phyloP scores from a whole-genome alignment of 495 filamentous ascomycete genomes.

The Aspergillus sclerotiicarbonarius region DNA sequence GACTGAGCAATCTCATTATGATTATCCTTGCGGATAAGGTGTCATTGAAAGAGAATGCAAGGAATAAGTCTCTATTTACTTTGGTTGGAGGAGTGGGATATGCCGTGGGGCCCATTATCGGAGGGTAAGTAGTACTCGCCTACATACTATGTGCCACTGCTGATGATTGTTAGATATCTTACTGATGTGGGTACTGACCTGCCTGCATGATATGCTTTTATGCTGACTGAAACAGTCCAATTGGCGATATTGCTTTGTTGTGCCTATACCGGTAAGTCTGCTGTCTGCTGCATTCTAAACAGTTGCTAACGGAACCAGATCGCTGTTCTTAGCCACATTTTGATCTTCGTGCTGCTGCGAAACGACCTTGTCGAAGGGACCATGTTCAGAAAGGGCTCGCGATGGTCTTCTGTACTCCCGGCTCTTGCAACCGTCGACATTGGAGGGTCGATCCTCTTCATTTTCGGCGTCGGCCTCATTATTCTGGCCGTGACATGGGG shows the following conservation, averaged over 20 bases:
- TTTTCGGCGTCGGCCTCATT: constrained; percentile 57
- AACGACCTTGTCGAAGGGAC: constrained; percentile 34
- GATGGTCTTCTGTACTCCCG: constrained; percentile 24
- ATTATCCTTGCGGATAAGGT: constrained; percentile 58
- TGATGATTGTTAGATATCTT: constrained; percentile 18
- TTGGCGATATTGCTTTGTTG: constrained; percentile 61
- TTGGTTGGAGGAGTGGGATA: constrained; percentile 50
- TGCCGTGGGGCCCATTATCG: constrained; percentile 54
- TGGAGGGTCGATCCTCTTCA: constrained; percentile 54
- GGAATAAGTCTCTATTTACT: constrained; percentile 56
- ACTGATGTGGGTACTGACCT: constrained; percentile 17
- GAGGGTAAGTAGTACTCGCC: constrained; percentile 30
- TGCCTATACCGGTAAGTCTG: constrained; percentile 50
- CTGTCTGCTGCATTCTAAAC: neutral
- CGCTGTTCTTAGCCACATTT: constrained; percentile 27
- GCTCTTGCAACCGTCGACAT: constrained; percentile 53
- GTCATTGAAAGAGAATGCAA: constrained; percentile 53
- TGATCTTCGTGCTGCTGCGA: constrained; percentile 29
- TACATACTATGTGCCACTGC: neutral
- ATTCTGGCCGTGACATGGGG: constrained; percentile 60
- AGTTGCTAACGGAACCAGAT: constrained; percentile 18
- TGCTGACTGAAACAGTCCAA: constrained; percentile 30
- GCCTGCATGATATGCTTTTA: constrained; percentile 14
- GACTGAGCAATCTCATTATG: constrained; percentile 51
- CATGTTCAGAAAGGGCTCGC: constrained; percentile 19